A percentile compares a stretch with the other conserved stretches of the same genome.
Conservation (phyloP, 2,329 filamentous ascomycete genomes). For the Bipolaris sorokiniana region DNA sequence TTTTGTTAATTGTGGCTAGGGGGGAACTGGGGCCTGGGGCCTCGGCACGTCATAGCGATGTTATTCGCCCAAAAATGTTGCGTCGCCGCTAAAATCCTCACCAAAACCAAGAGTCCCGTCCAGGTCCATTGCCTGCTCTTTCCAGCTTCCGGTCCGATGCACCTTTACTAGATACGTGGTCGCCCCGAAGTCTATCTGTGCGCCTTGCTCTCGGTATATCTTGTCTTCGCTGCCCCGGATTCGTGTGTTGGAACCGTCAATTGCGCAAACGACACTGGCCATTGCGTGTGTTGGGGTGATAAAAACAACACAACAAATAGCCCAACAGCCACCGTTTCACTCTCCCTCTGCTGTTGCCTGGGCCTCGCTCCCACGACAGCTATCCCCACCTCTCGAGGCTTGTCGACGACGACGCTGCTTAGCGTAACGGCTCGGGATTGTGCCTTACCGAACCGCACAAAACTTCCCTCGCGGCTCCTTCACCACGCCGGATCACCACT, state of each 20-base stretch:
- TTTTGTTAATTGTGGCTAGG: neutral
- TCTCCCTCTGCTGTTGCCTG: conserved; percentile 5
- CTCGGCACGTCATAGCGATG: conserved; percentile 28
- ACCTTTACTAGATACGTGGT: conserved; percentile 26
- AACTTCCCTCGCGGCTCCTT: conserved; percentile 5
- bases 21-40: conserved; percentile 17
- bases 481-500: conserved; percentile 2
- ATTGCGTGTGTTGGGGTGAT: conserved; percentile 17
- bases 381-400: conserved; percentile 7
- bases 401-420: conserved; percentile 1
- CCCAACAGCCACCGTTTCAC: conserved; percentile 3
- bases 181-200: conserved; percentile 19
- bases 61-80: conserved; percentile 25
- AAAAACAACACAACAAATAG: conserved; percentile 2
- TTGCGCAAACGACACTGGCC: neutral
- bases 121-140: conserved; percentile 26
- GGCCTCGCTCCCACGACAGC: conserved; percentile 15
- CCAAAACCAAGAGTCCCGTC: conserved; percentile 23
- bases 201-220: conserved; percentile 10
- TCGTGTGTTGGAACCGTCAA: conserved; percentile 5
- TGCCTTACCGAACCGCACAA: conserved; percentile 16
- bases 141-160: conserved; percentile 31
- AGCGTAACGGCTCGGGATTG: conserved; percentile 27
- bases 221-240: conserved; percentile 10
- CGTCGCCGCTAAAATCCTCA: conserved; percentile 20